These are phyloP conservation scores for Leishmania tropica DNA, from an alignment of 208 protist genomes.

Conservation along the genomic window DNA sequence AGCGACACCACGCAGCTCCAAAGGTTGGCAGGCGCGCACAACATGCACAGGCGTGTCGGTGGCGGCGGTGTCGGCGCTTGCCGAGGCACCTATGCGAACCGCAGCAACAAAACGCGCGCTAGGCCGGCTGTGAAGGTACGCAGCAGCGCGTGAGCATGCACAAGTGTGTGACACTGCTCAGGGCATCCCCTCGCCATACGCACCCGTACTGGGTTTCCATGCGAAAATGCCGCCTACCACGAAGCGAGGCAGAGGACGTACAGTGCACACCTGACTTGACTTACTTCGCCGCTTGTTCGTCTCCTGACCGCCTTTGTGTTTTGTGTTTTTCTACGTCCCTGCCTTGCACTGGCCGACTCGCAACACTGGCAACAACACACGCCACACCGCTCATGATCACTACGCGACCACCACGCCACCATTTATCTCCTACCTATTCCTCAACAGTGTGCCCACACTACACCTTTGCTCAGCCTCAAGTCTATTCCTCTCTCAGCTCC, in stretches of 20 bases:
- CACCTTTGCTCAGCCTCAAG: neutral
- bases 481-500: neutral
- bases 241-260: neutral
- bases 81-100: neutral
- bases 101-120: neutral
- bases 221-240: neutral
- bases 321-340: neutral
- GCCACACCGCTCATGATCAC: neutral
- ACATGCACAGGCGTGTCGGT: neutral
- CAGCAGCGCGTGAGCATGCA: neutral
- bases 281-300: neutral
- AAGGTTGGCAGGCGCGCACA: neutral
- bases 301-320: neutral
- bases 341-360: neutral
- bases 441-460: slow-evolving; percentile 2
- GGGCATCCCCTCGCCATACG: neutral
- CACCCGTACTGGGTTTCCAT: too few species aligned
- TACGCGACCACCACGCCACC: too few species aligned
- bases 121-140: neutral
- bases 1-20: neutral
- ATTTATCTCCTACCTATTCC: neutral
- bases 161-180: neutral
- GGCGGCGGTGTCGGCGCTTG: neutral
- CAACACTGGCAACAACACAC: neutral
- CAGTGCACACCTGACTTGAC: neutral